These are phyloP conservation scores for Glebionis coronaria DNA, from an alignment of 129 eudicot species.

Conservation along the genomic window DNA sequence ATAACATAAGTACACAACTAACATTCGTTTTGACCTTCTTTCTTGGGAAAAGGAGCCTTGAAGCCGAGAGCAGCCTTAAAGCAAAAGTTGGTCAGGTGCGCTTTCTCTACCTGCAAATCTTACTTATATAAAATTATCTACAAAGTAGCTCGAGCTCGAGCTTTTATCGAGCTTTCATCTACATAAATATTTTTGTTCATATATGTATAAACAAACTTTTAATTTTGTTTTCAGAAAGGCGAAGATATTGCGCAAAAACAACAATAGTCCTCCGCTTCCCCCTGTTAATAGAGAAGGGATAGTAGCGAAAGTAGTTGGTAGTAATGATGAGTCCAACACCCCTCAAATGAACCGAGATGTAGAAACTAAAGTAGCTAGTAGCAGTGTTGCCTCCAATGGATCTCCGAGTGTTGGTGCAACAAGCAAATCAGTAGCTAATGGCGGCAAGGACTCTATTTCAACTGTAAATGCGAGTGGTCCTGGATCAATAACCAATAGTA, in stretches of 20 bases:
- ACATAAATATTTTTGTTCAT: too few relatives aligned
- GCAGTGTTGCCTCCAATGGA: constrained; percentile 21
- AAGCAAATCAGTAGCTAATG: constrained; percentile 27
- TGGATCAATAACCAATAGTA: constrained; percentile 2
- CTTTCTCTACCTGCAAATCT: constrained; percentile 22
- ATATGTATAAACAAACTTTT: too few relatives aligned
- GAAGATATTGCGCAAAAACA: constrained; percentile 53
- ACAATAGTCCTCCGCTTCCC: constrained; percentile 31
- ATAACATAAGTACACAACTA: constrained; percentile 6
- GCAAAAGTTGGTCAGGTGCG: constrained; percentile 75
- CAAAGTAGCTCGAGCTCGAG: too few relatives aligned
- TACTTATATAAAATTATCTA: neutral
- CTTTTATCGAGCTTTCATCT: too few relatives aligned
- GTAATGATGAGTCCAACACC: constrained; percentile 21
- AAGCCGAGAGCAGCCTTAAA: constrained; percentile 54
- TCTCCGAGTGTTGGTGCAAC: constrained; percentile 16
- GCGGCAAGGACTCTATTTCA: constrained; percentile 21
- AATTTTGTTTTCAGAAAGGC: constrained; percentile 60
- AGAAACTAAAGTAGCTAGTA: constrained; percentile 27
- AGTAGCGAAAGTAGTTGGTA: constrained; percentile 34
- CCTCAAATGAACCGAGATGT: constrained; percentile 26
- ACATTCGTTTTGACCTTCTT: constrained; percentile 21
- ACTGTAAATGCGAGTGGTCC: constrained; percentile 34
- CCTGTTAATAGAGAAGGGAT: constrained; percentile 20
- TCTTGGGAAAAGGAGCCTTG: constrained; percentile 38